A percentile compares a stretch with the other conserved stretches of the same genome.
These are phyloP conservation scores for Nakataea oryzae DNA, from an alignment of 2,329 filamentous ascomycete genomes.

Conservation along the genomic window DNA sequence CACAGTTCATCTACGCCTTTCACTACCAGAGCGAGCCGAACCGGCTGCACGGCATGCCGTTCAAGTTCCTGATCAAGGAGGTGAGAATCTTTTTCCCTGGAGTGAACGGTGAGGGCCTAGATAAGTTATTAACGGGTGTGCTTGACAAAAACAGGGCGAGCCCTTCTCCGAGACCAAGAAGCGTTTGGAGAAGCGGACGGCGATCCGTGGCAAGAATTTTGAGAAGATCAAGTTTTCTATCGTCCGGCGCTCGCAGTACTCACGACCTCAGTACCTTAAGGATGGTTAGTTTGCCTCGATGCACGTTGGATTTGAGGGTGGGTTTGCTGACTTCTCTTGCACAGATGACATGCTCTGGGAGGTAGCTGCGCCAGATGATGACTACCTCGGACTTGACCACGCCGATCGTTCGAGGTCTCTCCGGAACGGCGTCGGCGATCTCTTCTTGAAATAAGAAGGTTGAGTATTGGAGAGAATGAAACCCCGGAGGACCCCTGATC, in stretches of 20 bases:
- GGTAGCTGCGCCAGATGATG: constrained; percentile 41
- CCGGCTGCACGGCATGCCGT: constrained; percentile 80
- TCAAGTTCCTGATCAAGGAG: constrained; percentile 77
- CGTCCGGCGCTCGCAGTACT: constrained; percentile 60
- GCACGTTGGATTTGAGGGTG: not conserved
- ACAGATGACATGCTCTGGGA: constrained; percentile 50
- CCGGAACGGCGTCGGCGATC: constrained; percentile 50
- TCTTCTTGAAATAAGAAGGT: constrained; percentile 39
- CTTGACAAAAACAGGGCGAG: constrained; percentile 50
- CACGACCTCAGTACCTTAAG: constrained; percentile 70
- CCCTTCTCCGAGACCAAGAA: constrained; percentile 86
- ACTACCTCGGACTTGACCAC: constrained; percentile 56
- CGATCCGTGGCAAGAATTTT: constrained; percentile 94
- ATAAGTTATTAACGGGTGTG: constrained; percentile 4
- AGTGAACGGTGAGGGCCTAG: not conserved
- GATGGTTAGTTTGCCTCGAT: constrained; percentile 57
- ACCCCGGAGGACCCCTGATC: not conserved
- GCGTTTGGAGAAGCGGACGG: constrained; percentile 82
- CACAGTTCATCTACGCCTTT: constrained; percentile 64
- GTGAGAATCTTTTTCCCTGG: constrained; percentile 33
- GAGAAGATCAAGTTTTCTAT: constrained; percentile 97
- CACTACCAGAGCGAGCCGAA: constrained; percentile 87
- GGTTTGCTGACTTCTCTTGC: constrained; percentile 14
- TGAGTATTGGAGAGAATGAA: not conserved
- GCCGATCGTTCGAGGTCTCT: constrained; percentile 47